A percentile compares a stretch with the other conserved stretches of the same genome.
phyloP scores from a whole-genome alignment of 257 asterid species.

The Solanum chiquidenum region DNA sequence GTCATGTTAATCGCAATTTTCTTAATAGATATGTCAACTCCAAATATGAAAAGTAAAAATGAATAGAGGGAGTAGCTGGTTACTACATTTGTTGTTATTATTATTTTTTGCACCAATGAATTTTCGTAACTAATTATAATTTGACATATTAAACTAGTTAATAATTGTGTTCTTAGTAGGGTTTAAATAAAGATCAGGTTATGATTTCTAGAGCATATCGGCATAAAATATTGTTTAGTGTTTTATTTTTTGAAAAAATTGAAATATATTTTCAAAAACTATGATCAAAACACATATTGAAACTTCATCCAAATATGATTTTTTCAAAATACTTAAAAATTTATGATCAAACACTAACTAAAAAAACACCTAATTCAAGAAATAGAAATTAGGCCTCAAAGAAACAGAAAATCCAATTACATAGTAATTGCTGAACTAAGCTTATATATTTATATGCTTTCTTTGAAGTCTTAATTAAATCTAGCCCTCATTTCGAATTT shows the following conservation, averaged over 20 bases:
- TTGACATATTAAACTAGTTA: not conserved
- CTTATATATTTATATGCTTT: not conserved
- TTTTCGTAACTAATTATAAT: not conserved
- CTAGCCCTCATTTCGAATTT: not conserved
- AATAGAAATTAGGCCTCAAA: not conserved
- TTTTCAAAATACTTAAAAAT: not conserved
- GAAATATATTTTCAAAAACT: not conserved
- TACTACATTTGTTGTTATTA: not conserved
- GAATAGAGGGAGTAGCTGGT: not conserved
- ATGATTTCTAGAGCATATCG: not conserved
- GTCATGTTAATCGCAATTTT: not conserved
- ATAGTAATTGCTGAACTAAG: not conserved
- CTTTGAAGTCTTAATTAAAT: not conserved
- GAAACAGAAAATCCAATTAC: not conserved
- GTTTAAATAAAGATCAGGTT: not conserved
- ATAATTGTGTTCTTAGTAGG: not conserved
- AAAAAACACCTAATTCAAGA: not conserved
- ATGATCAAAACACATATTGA: not conserved
- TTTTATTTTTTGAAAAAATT: not conserved
- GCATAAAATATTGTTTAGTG: not conserved
- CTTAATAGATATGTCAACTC: not conserved
- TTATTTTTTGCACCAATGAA: not conserved
- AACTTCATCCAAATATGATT: not conserved
- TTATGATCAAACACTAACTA: not conserved
- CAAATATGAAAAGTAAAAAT: not conserved